Evolutionary conservation across 306 rosid genomes (phyloP), one percentile per base, ranked within the genome.

Genomic region (Trifolium repens): DNA sequence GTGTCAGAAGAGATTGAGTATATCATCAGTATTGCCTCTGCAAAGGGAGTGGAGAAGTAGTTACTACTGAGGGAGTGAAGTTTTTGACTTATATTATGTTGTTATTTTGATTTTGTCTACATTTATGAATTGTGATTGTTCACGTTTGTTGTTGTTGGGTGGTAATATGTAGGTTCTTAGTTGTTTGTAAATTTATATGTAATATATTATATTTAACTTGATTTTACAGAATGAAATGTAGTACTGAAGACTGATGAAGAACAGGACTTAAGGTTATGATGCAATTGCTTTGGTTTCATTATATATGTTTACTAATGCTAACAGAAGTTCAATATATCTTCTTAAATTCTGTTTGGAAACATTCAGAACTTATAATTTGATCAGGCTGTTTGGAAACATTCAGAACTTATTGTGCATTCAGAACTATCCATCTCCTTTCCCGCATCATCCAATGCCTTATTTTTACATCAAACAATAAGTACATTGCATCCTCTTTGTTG

Each of bases 1-100:
- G 91, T 91, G 0, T 40, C 78, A 0, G 96, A 87, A 80, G 97
- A 91, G 89, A 88, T 93, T 37, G 88, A 85, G 59, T 93, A 93
- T 72, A 84, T 91, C 64, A 89, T 89, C 60, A 85, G 89, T 59
- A 74, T 91, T 74, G 88, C 91, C 40, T 72, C 79, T 5, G 72
- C 96, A 10, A 86, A 84, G 53, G 80, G 49, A 2, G 57, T 52
- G 30, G 74, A 68, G 42, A 47, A 69, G 57, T 83, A 84, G 50
- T 50, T 19, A 9, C 9, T 35, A 67, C 57, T 30, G 59, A 73
- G 8, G n/a, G 19, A 43, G 49, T 43, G 24, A 49, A 64, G 69
- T 47, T 39, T 27, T 59, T 3, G 6, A 54, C 24, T 64, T 70
- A n/a, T 47, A 47, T 24, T 53, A 43, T 78, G 5, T 22, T 78